Conservation (phyloP, 495 filamentous ascomycete genomes). For the Lophiostoma macrostomum region DNA sequence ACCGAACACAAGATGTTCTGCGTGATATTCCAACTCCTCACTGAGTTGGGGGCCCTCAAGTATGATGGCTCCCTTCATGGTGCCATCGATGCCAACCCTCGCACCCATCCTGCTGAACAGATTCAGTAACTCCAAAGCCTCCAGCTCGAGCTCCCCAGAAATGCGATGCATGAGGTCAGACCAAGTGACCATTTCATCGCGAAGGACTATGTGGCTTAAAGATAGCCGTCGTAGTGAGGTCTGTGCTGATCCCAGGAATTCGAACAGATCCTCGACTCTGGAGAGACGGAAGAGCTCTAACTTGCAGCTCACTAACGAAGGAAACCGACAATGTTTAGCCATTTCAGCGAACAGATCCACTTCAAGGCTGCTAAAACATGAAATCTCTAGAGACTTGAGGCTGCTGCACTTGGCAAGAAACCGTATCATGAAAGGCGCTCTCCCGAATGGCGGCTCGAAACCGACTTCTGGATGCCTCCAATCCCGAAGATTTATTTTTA, state of each 20-base stretch:
- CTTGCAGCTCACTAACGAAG: constrained; percentile 9
- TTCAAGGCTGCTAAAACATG: constrained; percentile 22
- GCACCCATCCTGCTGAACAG: constrained; percentile 5
- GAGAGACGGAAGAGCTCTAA: constrained; percentile 15
- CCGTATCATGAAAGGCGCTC: constrained; percentile 7
- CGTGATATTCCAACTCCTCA: not conserved
- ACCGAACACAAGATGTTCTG: not conserved
- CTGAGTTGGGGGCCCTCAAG: not conserved
- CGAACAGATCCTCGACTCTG: constrained; percentile 5
- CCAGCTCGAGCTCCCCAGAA: constrained; percentile 3
- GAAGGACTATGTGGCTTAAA: constrained; percentile 6
- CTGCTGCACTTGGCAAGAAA: constrained; percentile 16
- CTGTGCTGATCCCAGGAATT: constrained; percentile 6
- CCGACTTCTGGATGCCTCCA: constrained; percentile 21
- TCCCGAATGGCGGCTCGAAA: constrained; percentile 9
- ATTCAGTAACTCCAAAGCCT: not conserved
- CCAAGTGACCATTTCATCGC: constrained; percentile 10
- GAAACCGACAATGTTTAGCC: constrained; percentile 12
- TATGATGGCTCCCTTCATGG: not conserved
- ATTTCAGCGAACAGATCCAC: constrained; percentile 13
- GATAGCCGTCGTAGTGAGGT: constrained; percentile 4
- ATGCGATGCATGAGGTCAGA: constrained; percentile 3
- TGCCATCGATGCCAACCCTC: not conserved
- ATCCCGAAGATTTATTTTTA: constrained; percentile 18
- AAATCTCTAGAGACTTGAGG: constrained; percentile 6